phyloP scores from a whole-genome alignment of 1,139 yeast species.

The Yamadazyma songkhlaensis region DNA sequence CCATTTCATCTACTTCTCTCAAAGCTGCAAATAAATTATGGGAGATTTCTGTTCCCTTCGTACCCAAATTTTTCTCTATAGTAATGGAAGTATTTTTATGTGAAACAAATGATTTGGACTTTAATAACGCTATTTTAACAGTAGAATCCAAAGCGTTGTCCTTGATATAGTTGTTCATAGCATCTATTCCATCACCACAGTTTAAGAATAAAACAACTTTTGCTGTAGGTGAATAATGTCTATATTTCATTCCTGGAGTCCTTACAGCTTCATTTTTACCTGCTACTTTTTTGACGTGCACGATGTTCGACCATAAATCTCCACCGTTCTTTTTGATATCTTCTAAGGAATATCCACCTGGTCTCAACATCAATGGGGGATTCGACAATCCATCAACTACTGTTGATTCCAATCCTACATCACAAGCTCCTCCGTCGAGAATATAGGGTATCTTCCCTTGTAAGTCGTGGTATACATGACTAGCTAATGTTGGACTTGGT shows the following conservation, averaged over 20 bases:
- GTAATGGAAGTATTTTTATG: conserved; percentile 20
- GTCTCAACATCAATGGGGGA: conserved; percentile 88
- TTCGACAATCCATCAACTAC: conserved; percentile 83
- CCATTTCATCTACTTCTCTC: conserved; percentile 67
- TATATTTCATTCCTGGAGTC: conserved; percentile 98
- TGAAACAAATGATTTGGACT: conserved; percentile 32
- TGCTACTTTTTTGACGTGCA: conserved; percentile 65
- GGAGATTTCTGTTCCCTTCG: conserved; percentile 61
- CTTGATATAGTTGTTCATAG: conserved; percentile 25
- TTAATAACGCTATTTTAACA: conserved; percentile 47
- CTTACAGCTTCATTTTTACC: conserved; percentile 68
- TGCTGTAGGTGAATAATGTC: conserved; percentile 91
- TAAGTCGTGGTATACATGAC: conserved; percentile 79
- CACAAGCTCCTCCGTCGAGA: conserved; percentile 85
- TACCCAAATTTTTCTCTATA: conserved; percentile 52
- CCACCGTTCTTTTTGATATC: conserved; percentile 68
- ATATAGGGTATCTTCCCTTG: conserved; percentile 80
- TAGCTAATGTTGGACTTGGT: conserved; percentile 89
- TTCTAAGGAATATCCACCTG: conserved; percentile 89
- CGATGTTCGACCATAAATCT: conserved; percentile 55
- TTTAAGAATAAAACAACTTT: conserved; percentile 67
- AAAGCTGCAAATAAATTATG: conserved; percentile 68
- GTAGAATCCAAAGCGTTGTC: conserved; percentile 15
- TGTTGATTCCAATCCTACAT: conserved; percentile 92
- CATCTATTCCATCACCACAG: conserved; percentile 43